Evolutionary conservation across 148 eudicot species (phyloP).

Genomic region (Silene uniflora): DNA sequence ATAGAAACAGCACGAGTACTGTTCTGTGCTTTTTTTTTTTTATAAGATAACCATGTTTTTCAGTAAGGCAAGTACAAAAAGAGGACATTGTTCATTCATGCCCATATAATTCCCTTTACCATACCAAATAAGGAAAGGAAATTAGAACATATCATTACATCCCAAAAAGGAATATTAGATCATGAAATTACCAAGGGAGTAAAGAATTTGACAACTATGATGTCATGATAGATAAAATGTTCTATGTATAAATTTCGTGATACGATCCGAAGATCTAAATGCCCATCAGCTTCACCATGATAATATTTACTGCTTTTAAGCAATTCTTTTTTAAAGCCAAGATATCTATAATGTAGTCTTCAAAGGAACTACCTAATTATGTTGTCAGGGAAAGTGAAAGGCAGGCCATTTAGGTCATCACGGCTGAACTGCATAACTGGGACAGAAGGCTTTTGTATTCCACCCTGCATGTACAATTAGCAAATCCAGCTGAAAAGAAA

Average conservation of each 20-base stretch:
- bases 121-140: no score
- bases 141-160: no score
- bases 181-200: no score
- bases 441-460: constrained; percentile 64
- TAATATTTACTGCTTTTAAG: background rate
- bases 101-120: no score
- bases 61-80: no score
- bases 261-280: background rate
- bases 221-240: background rate
- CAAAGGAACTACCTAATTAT: constrained; percentile 42
- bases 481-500: constrained; percentile 7
- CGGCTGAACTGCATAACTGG: constrained; percentile 61
- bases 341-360: background rate
- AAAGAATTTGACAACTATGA: background rate
- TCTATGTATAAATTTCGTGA: background rate
- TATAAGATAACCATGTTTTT: no score
- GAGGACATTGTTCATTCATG: no score
- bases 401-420: constrained; percentile 77
- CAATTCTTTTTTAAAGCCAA: background rate
- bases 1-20: no score
- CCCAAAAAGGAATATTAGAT: no score
- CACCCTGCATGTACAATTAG: constrained; percentile 51
- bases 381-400: constrained; percentile 61
- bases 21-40: no score
- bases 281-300: constrained; percentile 3